These are phyloP conservation scores for Sugiyamaella mastotermitis DNA, from an alignment of 805 yeast genomes.

Conservation along the genomic window DNA sequence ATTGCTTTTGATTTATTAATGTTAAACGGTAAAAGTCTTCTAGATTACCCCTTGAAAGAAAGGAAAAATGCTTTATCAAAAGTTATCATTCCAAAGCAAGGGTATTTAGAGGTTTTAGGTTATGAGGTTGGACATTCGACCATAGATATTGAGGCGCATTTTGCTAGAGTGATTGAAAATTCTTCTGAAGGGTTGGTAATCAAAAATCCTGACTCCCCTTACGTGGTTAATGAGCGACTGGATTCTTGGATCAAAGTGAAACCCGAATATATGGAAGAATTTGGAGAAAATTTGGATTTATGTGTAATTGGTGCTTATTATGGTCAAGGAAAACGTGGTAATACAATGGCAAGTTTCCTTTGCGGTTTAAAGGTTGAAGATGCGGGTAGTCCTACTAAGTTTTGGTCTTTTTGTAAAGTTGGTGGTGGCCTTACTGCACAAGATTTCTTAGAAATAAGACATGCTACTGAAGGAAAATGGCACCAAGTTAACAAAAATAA, in stretches of 20 bases:
- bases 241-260: constrained; percentile 82
- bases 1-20: constrained; percentile 68
- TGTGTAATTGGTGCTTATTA: constrained; percentile 72
- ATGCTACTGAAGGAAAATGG: constrained; percentile 60
- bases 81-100: constrained; percentile 38
- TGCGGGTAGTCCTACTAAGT: constrained; percentile 31
- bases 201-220: constrained; percentile 55
- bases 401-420: constrained; percentile 66
- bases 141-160: constrained; percentile 48
- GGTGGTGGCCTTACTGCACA: constrained; percentile 75
- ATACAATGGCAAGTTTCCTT: constrained; percentile 46
- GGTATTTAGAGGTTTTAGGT: constrained; percentile 22
- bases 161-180: constrained; percentile 51
- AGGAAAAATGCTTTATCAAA: constrained; percentile 48
- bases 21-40: constrained; percentile 60
- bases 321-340: constrained; percentile 49
- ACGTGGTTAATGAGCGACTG: constrained; percentile 54
- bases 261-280: constrained; percentile 81
- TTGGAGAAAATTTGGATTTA: constrained; percentile 82
- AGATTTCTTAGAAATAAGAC: constrained; percentile 55
- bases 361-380: constrained; percentile 57
- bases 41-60: constrained; percentile 45
- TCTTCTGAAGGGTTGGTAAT: constrained; percentile 78
- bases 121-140: constrained; percentile 39
- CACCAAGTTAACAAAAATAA: constrained; percentile 31